Conservation (phyloP, 1,284 basidiomycete species). For the Papiliotrema nemorosa region DNA sequence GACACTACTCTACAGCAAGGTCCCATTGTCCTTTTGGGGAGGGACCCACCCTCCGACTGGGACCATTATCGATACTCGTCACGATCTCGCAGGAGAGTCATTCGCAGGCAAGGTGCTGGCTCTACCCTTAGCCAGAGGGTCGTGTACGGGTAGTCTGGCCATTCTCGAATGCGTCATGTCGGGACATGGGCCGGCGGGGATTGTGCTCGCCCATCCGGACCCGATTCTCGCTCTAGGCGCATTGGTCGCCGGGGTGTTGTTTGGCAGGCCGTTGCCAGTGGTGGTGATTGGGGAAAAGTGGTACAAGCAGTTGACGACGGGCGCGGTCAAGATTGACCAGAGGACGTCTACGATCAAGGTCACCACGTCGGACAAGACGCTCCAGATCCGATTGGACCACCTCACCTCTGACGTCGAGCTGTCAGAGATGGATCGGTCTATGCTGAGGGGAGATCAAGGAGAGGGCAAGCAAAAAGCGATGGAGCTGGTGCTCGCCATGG, state of each 20-base stretch:
- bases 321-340: background rate
- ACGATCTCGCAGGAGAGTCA: background rate
- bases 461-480: background rate
- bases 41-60: background rate
- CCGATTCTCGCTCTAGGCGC: background rate
- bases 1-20: background rate
- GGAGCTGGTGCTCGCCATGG: background rate
- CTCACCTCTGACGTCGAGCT: background rate
- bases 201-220: background rate
- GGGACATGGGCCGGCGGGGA: background rate
- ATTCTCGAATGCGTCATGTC: background rate
- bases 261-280: background rate
- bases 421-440: background rate
- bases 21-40: background rate
- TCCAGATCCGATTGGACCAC: background rate
- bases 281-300: background rate
- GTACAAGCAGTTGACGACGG: background rate
- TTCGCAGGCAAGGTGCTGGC: background rate
- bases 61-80: background rate
- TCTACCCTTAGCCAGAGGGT: background rate
- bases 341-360: background rate
- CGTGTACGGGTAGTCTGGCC: slow-evolving; percentile 1
- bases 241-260: background rate
- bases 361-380: background rate
- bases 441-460: background rate